These are phyloP conservation scores for Arabis hirsuta DNA, from an alignment of 345 rosid species.

Conservation along the genomic window DNA sequence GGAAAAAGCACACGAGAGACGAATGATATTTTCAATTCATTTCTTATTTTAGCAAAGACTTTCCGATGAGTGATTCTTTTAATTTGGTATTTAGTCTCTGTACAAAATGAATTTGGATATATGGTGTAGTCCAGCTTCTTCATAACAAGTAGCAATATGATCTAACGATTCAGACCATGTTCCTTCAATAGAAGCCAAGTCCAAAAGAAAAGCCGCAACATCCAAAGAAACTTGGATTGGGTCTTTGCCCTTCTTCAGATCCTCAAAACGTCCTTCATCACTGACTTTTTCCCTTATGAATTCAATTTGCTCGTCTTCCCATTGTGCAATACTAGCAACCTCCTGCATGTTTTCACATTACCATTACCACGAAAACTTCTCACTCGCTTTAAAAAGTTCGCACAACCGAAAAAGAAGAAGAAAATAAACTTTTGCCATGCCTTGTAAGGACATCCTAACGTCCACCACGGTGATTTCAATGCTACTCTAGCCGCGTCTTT, in stretches of 20 bases:
- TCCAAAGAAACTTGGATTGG: conserved; percentile 80
- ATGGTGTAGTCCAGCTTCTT: conserved; percentile 65
- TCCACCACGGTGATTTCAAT: conserved; percentile 93
- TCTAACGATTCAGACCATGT: conserved; percentile 63
- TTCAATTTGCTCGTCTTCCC: conserved; percentile 95
- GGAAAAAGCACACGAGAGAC: conserved; percentile 9
- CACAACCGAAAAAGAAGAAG: background rate
- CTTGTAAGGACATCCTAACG: conserved; percentile 76
- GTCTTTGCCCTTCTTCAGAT: conserved; percentile 84
- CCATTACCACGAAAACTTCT: background rate
- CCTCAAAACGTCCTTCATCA: conserved; percentile 77
- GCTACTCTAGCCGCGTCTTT: conserved; percentile 91
- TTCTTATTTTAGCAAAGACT: background rate
- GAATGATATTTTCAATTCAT: background rate
- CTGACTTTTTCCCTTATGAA: conserved; percentile 78
- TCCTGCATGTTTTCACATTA: conserved; percentile 48
- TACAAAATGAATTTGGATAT: conserved; percentile 65
- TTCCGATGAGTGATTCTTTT: background rate
- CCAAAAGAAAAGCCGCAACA: conserved; percentile 86
- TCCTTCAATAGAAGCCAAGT: conserved; percentile 87
- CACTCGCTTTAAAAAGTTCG: background rate
- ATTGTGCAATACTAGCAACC: conserved; percentile 73
- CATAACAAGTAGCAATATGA: conserved; percentile 70
- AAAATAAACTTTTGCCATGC: conserved; percentile 37
- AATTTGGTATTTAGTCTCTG: conserved; percentile 50